phyloP scores from a whole-genome alignment of 768 basidiomycete species.

The Boletus rubroflammeus region DNA sequence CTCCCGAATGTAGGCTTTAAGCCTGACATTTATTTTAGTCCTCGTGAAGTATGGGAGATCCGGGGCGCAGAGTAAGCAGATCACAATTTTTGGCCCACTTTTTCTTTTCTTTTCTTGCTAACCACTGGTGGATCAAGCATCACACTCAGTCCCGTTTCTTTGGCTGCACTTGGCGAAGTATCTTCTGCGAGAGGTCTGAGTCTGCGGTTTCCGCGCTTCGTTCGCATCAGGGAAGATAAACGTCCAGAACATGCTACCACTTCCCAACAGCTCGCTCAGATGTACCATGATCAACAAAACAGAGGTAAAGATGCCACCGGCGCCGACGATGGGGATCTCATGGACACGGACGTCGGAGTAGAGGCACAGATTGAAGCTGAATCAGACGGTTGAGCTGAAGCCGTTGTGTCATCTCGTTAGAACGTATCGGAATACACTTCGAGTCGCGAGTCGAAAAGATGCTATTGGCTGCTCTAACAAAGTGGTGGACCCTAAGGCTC shows the following conservation, averaged over 20 bases:
- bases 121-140: constrained; percentile 42
- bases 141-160: constrained; percentile 81
- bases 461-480: neutral
- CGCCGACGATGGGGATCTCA: constrained; percentile 56
- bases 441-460: neutral
- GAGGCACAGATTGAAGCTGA: constrained; percentile 29
- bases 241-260: constrained; percentile 67
- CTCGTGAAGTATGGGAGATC: constrained; percentile 87
- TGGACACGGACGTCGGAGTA: constrained; percentile 46
- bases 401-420: neutral
- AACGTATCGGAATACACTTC: neutral
- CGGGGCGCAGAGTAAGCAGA: constrained; percentile 62
- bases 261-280: constrained; percentile 60
- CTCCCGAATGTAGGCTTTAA: constrained; percentile 43
- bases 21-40: constrained; percentile 68
- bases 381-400: constrained; percentile 21
- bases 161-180: constrained; percentile 66
- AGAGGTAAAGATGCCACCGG: constrained; percentile 32
- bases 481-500: neutral
- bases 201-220: constrained; percentile 85
- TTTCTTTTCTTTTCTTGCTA: constrained; percentile 1
- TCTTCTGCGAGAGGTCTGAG: constrained; percentile 65
- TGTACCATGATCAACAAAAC: constrained; percentile 64
- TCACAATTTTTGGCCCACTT: neutral
- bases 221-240: constrained; percentile 73